These are phyloP conservation scores for Geoglossum cookeanum DNA, from an alignment of 2,329 filamentous ascomycete species.

Conservation along the genomic window DNA sequence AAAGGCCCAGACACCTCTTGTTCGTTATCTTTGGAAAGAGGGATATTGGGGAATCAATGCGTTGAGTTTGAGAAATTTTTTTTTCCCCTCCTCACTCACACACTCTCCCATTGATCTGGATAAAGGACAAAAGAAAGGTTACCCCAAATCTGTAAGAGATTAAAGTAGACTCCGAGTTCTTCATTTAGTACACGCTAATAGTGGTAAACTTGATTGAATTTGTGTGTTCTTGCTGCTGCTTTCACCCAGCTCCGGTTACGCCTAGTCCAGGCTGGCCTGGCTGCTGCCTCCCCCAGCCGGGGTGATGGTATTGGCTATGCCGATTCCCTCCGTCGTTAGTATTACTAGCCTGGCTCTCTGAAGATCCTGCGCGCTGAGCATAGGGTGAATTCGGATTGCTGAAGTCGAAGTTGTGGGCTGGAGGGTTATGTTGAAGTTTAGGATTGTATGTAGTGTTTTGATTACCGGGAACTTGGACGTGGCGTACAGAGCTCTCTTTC, in stretches of 20 bases:
- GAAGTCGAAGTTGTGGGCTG: constrained; percentile 8
- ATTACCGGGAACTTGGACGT: constrained; percentile 30
- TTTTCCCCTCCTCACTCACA: background rate
- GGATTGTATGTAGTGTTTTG: background rate
- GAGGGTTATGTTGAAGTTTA: constrained; percentile 3
- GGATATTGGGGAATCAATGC: too few species aligned
- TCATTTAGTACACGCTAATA: background rate
- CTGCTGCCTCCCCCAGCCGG: constrained; percentile 10
- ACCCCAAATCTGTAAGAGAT: background rate
- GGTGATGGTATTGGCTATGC: constrained; percentile 8
- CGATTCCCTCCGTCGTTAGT: constrained; percentile 6
- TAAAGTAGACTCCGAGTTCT: background rate
- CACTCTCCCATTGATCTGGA: background rate
- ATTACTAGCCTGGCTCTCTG: constrained; percentile 11
- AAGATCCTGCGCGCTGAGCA: constrained; percentile 10
- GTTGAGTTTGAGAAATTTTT: too few species aligned
- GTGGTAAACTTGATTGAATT: background rate
- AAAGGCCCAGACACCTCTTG: too few species aligned
- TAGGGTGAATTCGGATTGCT: constrained; percentile 7
- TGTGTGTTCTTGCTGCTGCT: background rate
- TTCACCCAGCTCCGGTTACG: constrained; percentile 6
- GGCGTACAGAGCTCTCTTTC: constrained; percentile 66
- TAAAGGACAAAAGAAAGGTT: background rate
- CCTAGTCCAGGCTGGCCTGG: constrained; percentile 5
- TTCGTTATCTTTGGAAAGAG: too few species aligned